Evolutionary conservation across 306 rosid genomes (phyloP).

Genomic region (Gastrolobium villosum): DNA sequence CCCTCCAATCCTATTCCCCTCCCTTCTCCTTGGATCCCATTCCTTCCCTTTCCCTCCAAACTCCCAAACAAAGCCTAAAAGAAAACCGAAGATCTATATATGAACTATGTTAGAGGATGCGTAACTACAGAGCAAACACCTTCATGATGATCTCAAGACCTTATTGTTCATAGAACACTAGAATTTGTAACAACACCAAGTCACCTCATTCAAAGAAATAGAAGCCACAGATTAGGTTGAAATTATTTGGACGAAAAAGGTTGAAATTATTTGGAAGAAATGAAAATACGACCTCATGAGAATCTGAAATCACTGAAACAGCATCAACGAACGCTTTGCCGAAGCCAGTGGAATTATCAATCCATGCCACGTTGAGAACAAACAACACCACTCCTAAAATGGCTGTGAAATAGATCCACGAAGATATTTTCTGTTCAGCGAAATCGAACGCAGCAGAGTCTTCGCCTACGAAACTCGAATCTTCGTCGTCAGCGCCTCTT

Average conservation of each 20-base stretch:
- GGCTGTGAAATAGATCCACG: constrained; percentile 72
- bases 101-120: constrained; percentile 1
- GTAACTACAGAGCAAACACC: neutral
- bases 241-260: neutral
- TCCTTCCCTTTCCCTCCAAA: too few relatives aligned
- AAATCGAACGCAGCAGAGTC: constrained; percentile 79
- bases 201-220: neutral
- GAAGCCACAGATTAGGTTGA: neutral
- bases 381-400: constrained; percentile 77
- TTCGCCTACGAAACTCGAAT: constrained; percentile 61
- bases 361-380: constrained; percentile 74
- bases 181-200: too few relatives aligned
- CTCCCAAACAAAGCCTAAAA: too few relatives aligned
- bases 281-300: constrained; percentile 61
- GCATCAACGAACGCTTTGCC: constrained; percentile 78
- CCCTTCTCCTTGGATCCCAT: too few relatives aligned
- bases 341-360: constrained; percentile 77
- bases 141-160: constrained; percentile 18
- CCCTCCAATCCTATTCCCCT: too few relatives aligned
- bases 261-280: neutral
- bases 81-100: neutral
- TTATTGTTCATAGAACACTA: neutral
- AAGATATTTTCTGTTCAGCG: constrained; percentile 71
- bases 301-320: constrained; percentile 71
- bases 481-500: constrained; percentile 36